Percentiles rank a stretch among this genome's conserved stretches.
These are phyloP conservation scores for Arabidopsis suecica DNA, from an alignment of 345 rosid genomes.

Conservation along the genomic window DNA sequence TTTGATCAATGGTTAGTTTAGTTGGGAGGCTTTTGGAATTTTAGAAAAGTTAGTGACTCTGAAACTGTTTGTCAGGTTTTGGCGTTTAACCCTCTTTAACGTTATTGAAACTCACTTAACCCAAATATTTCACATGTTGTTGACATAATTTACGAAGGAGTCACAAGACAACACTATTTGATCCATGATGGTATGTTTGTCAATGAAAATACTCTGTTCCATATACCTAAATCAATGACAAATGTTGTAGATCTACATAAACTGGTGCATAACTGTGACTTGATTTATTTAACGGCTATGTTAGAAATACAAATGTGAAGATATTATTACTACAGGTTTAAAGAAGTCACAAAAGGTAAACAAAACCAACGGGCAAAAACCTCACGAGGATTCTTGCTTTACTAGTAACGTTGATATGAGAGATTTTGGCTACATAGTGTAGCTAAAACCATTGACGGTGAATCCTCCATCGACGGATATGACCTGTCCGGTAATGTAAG, in stretches of 20 bases:
- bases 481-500: slow-evolving; percentile 65
- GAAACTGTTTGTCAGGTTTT: not conserved
- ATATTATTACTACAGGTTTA: not conserved
- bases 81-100: not conserved
- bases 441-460: slow-evolving; percentile 44
- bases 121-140: not conserved
- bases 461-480: slow-evolving; percentile 47
- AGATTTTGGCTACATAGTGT: not conserved
- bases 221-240: not conserved
- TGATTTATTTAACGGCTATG: not conserved
- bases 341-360: not conserved
- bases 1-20: not conserved
- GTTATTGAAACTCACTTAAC: not conserved
- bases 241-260: not conserved
- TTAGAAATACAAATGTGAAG: not conserved
- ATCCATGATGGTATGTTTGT: not conserved
- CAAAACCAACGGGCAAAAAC: slow-evolving; percentile 1
- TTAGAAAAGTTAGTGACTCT: not conserved
- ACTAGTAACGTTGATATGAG: not conserved
- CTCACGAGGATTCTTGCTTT: slow-evolving; percentile 15
- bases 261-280: not conserved
- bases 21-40: slow-evolving; percentile 15
- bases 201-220: not conserved
- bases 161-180: not conserved
- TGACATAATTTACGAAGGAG: not conserved